These are phyloP conservation scores for Phoenix dactylifera DNA, from an alignment of 176 grass and related monocot species.

Conservation along the genomic window DNA sequence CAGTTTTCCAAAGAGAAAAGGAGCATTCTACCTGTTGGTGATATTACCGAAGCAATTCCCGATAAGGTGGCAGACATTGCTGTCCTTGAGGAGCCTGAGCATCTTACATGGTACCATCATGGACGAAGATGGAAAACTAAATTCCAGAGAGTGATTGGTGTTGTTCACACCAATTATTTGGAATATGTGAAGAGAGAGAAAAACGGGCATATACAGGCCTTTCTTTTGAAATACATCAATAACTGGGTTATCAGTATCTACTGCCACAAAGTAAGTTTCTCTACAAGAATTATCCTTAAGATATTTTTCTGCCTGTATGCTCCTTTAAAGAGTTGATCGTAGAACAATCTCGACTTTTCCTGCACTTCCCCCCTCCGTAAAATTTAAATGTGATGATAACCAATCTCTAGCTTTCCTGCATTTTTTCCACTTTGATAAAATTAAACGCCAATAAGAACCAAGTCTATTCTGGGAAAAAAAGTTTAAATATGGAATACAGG, in stretches of 20 bases:
- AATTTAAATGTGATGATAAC: no score
- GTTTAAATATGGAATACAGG: no score
- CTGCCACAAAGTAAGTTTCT: conserved; percentile 80
- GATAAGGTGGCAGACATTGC: conserved; percentile 84
- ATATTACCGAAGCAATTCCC: conserved; percentile 73
- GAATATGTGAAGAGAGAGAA: conserved; percentile 93
- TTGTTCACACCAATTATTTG: conserved; percentile 93
- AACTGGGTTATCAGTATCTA: conserved; percentile 89
- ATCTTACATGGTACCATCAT: conserved; percentile 99
- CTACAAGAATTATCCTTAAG: background rate
- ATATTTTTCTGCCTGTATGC: no score
- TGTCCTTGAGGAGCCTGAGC: conserved; percentile 93
- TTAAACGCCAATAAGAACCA: no score
- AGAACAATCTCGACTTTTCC: no score
- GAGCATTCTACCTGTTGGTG: conserved; percentile 95
- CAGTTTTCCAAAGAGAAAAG: conserved; percentile 91
- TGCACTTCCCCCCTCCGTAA: no score
- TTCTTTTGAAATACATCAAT: conserved; percentile 85
- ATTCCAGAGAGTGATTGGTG: conserved; percentile 77
- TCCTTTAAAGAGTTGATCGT: no score
- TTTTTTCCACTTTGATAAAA: no score
- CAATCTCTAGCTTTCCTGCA: no score
- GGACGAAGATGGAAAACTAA: conserved; percentile 92
- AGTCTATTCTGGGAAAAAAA: no score
- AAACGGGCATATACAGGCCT: conserved; percentile 78